A percentile compares a stretch with the other conserved stretches of the same genome.
Evolutionary conservation across 768 basidiomycete species (phyloP).

Genomic region (Pisolithus tinctorius): DNA sequence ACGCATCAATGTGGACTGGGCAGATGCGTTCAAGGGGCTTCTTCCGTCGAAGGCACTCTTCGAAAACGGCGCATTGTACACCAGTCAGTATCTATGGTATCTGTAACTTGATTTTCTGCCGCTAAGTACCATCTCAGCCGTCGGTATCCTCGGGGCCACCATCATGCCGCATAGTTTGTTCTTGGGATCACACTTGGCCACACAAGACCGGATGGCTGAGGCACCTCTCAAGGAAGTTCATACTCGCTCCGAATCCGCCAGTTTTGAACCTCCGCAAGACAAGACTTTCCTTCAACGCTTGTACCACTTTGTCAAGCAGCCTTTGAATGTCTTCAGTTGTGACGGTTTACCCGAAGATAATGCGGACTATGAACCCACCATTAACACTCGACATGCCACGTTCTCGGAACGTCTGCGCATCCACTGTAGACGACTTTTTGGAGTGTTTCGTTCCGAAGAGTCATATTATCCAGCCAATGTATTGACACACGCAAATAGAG

Average conservation of each 20-base stretch:
- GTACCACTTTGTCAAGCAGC: conserved; percentile 3
- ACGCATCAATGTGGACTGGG: conserved; percentile 66
- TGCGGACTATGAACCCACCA: background rate
- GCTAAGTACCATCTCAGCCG: conserved; percentile 34
- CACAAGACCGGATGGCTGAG: conserved; percentile 62
- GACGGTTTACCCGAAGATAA: background rate
- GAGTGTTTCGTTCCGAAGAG: conserved; percentile 17
- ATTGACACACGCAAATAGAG: conserved; percentile 44
- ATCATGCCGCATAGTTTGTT: conserved; percentile 94
- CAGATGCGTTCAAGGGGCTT: conserved; percentile 65
- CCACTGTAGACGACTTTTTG: conserved; percentile 16
- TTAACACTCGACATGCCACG: background rate
- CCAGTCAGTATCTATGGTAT: conserved; percentile 37
- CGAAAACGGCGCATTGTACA: conserved; percentile 51
- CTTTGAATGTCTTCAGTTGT: background rate
- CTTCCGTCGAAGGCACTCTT: conserved; percentile 65
- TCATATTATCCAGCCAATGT: conserved; percentile 20
- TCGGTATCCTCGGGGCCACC: conserved; percentile 76
- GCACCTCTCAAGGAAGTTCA: conserved; percentile 15
- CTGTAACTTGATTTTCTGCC: background rate
- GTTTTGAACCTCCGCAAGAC: background rate
- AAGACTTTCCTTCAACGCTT: conserved; percentile 19
- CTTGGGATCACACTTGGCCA: conserved; percentile 80
- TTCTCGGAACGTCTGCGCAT: background rate
- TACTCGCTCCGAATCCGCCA: background rate